Evolutionary conservation across 768 basidiomycete species (phyloP).

Genomic region (Multifurca ochricompacta): DNA sequence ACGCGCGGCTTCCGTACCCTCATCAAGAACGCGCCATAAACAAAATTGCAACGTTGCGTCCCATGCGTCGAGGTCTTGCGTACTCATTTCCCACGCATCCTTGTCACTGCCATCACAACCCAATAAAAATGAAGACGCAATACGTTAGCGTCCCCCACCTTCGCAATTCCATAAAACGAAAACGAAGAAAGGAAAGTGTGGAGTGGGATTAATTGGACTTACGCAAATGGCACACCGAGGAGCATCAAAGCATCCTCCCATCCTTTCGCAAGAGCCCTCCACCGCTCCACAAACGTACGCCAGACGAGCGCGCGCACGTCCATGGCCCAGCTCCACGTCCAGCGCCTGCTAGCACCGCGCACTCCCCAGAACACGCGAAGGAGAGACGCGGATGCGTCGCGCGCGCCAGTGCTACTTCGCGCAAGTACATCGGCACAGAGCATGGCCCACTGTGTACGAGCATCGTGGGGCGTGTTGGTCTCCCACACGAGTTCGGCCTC

Average conservation of each 20-base stretch:
- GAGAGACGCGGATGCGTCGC: conserved; percentile 29
- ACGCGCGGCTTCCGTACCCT: conserved; percentile 42
- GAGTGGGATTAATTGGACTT: conserved; percentile 23
- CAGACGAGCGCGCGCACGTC: conserved; percentile 47
- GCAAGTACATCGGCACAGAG: conserved; percentile 50
- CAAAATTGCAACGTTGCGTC: conserved; percentile 46
- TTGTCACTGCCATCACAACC: conserved; percentile 19
- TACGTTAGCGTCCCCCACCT: too few species aligned
- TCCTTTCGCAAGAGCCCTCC: conserved; percentile 36
- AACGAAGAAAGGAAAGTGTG: too few species aligned
- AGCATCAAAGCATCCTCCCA: conserved; percentile 52
- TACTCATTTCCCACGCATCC: conserved; percentile 42
- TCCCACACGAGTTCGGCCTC: conserved; percentile 40
- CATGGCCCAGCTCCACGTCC: conserved; percentile 32
- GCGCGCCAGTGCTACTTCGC: conserved; percentile 39
- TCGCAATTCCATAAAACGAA: neutral
- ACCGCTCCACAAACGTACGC: conserved; percentile 47
- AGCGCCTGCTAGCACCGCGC: conserved; percentile 20
- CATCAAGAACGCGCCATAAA: conserved; percentile 50
- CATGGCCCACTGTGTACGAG: conserved; percentile 49
- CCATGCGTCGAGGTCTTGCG: conserved; percentile 53
- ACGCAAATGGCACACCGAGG: conserved; percentile 58
- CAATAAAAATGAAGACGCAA: neutral
- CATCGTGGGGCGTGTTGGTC: conserved; percentile 36
- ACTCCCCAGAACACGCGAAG: conserved; percentile 35